Conservation (phyloP, 257 asterid genomes). For the Nicotiana tabacum region DNA sequence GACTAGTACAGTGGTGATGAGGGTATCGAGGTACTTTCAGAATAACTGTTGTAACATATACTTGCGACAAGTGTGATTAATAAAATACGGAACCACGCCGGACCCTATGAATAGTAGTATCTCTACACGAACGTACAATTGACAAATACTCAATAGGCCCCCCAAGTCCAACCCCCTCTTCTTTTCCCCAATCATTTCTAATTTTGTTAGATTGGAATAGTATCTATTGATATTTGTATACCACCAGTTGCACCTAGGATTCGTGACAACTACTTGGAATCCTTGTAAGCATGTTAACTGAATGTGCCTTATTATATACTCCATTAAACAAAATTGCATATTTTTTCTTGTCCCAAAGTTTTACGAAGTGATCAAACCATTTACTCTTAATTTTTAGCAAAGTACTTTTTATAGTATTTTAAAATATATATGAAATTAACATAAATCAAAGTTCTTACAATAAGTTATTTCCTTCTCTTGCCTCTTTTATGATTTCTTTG, state of each 20-base stretch:
- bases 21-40: conserved; percentile 28
- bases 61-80: conserved; percentile 3
- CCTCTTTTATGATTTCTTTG: too few relatives aligned
- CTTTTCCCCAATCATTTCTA: neutral
- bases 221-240: neutral
- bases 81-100: conserved; percentile 44
- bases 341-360: neutral
- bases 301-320: neutral
- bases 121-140: conserved; percentile 9
- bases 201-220: neutral
- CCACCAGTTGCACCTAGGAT: neutral
- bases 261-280: neutral
- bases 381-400: too few relatives aligned
- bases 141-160: neutral
- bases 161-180: neutral
- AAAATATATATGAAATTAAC: too few relatives aligned
- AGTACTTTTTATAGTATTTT: too few relatives aligned
- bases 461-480: too few relatives aligned
- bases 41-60: too few relatives aligned
- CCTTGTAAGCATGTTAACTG: neutral
- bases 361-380: too few relatives aligned
- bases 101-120: conserved; percentile 16
- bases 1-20: conserved; percentile 26
- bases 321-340: too few relatives aligned
- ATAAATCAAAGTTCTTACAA: too few relatives aligned